Base-by-base conservation (phyloP, 73 alveolate species). In the Paramecium primaurelia region DNA sequence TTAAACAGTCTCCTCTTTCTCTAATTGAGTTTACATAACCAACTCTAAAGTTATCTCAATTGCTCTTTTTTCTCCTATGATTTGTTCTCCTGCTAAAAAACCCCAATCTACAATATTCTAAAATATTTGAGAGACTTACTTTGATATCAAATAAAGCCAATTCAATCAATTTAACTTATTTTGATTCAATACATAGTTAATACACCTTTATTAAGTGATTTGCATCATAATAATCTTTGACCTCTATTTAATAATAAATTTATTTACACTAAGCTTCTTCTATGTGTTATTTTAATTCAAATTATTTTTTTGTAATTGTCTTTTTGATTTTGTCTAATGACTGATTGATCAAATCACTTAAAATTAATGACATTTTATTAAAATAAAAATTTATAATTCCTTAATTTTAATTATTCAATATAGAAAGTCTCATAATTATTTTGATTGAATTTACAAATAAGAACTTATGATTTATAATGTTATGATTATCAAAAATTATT, bases 71-170 rank as follows among this genome's bases (percentile, higher is more conserved):
- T 49, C 77, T 11, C 49, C 91, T 8, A 42, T 26, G 34, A 45
- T 44, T 22, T 44, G 30, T 3, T 80, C 58, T 42, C 91, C 91
- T 4, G 40, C 30, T 12, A 73, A 73, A 10, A 36, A 40, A 80
- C 58, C 73, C 12, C 0, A 42, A 38, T 80, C 91, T 12, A 80
- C 51, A 3, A 32, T 44, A n/a, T 73, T 73, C 87, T 73, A 64
- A 18, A 73, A 16, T 73, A 40, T 12, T 73, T 10, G 0, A 20
- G 9, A 20, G 47, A 73, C 37, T 12, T 73, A 73, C 87, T 25
- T 80, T 80, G 25, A 80, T 80, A 49, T 80, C 91, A 49, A 80
- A 80, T 47, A 80, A 80, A 4, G 91, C 91, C 32, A 80, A 44
- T 49, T 80, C 91, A 26, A 80, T 40, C 36, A 80, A 42, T 80